Conservation (phyloP, 2,329 filamentous ascomycete species). For the Botryotinia convoluta region DNA sequence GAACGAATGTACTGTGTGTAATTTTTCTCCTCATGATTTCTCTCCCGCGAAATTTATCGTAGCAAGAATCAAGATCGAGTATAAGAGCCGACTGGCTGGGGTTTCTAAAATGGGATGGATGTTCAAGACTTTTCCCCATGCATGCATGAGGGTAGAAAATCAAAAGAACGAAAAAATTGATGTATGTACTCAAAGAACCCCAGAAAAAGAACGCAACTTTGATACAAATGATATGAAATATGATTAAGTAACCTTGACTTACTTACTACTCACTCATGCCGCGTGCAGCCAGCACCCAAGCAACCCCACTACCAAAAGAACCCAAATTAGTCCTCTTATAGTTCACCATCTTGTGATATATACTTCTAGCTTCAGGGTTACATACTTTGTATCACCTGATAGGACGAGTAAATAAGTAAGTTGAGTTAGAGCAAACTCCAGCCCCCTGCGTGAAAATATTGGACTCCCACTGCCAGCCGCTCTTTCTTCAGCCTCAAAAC, state of each 20-base stretch:
- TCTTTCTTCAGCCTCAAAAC: not conserved
- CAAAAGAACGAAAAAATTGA: not conserved
- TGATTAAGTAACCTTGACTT: not conserved
- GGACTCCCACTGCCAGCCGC: not conserved
- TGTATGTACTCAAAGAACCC: too few species aligned
- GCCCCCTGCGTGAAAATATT: not conserved
- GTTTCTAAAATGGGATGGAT: not conserved
- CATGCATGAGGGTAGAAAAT: not conserved
- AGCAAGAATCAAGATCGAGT: not conserved
- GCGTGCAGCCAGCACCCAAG: not conserved
- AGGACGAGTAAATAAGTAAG: not conserved
- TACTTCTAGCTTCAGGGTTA: not conserved
- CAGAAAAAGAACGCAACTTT: not conserved
- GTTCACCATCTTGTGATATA: not conserved
- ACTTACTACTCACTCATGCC: not conserved
- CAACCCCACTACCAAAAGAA: not conserved
- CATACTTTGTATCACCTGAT: not conserved
- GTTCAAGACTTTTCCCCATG: not conserved
- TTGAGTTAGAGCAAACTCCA: not conserved
- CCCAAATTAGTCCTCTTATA: not conserved
- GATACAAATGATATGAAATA: not conserved
- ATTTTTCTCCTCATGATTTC: not conserved
- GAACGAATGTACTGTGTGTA: not conserved
- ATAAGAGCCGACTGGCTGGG: not conserved
- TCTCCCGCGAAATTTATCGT: not conserved